Evolutionary conservation across 2,329 filamentous ascomycete genomes (phyloP), one percentile per base, ranked within the genome.

Genomic region (Alternaria ethzedia): DNA sequence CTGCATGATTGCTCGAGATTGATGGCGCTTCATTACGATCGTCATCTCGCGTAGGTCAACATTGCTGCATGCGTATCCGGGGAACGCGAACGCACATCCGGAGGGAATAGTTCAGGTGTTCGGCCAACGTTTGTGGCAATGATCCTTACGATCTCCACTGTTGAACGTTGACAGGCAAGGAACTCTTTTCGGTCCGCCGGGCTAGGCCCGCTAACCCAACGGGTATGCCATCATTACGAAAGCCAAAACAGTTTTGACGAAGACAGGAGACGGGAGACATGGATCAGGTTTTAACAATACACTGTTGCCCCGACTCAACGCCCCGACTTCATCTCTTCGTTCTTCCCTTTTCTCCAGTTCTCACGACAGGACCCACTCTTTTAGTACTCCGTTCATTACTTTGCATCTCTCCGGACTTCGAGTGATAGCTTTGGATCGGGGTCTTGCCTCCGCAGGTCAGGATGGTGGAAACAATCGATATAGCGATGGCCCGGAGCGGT

Each of bases 401-500:
- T 56, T 57, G 28, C 52, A 45, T 52, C 12, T 41, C 44, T 32
- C 44, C 41, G 50, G 23, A 36, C 30, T 10, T 57, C 20, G 28
- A 21, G 12, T 46, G 26, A 54, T 30, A 15, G 28, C 28, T 10
- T 54, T 11, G 43, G 36, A 28, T 58, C 26, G 28, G 47, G 43
- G 25, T 41, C 17, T 46, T 45, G 30, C 54, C 21, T 30, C 5
- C 50, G 45, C 36, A 41, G 30, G 23, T 44, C 50, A 62, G 30
- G 26, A 68, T 66, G 66, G 54, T n/a, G 32, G 30, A 60, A 13
- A 60, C 54, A 25, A 54, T 54, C n/a, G 13, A 47, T 8, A 51
- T 72, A 25, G 65, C 67, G 25, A 72, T 72, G 67, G 63, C 65
- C 51, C 46, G 51, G 44, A 67, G 65, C 58, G 65, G 67, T 10